Percentiles rank a stretch among this genome's conserved stretches.
These are phyloP conservation scores for Danielia reshetovae DNA, from an alignment of 805 yeast genomes.

Conservation along the genomic window DNA sequence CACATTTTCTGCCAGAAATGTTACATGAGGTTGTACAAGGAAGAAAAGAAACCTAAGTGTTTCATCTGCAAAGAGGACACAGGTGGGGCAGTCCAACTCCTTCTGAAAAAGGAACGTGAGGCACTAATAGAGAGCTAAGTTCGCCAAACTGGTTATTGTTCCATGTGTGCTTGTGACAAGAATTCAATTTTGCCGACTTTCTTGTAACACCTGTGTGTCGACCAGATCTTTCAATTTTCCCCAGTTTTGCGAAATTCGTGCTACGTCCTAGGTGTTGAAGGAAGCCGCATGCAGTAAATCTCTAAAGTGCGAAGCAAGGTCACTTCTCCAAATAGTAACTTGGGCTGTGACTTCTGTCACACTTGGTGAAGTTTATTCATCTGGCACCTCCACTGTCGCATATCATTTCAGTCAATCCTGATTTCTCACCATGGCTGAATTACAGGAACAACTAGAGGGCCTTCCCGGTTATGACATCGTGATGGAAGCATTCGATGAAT, in stretches of 20 bases:
- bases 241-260: too few species aligned
- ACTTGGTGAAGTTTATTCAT: too few species aligned
- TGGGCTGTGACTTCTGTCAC: too few species aligned
- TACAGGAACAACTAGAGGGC: constrained; percentile 16
- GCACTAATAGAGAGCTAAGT: neutral
- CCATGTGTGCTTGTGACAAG: neutral
- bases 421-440: constrained; percentile 9
- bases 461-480: constrained; percentile 55
- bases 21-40: constrained; percentile 45
- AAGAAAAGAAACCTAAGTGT: constrained; percentile 41
- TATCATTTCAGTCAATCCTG: too few species aligned
- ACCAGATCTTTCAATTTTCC: too few species aligned
- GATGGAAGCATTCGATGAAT: constrained; percentile 59
- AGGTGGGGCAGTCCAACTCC: constrained; percentile 55
- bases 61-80: constrained; percentile 58
- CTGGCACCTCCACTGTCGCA: too few species aligned
- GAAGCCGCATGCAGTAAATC: too few species aligned
- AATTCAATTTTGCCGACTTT: too few species aligned
- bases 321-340: too few species aligned
- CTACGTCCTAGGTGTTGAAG: too few species aligned
- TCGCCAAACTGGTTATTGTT: neutral
- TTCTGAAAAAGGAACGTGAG: constrained; percentile 16
- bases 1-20: constrained; percentile 66
- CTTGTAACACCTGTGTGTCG: too few species aligned
- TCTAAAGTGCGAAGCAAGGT: too few species aligned